Percentiles rank a stretch among this genome's conserved stretches.
Evolutionary conservation across 2,329 filamentous ascomycete species (phyloP).

Genomic region (Stemphylium vesicarium): DNA sequence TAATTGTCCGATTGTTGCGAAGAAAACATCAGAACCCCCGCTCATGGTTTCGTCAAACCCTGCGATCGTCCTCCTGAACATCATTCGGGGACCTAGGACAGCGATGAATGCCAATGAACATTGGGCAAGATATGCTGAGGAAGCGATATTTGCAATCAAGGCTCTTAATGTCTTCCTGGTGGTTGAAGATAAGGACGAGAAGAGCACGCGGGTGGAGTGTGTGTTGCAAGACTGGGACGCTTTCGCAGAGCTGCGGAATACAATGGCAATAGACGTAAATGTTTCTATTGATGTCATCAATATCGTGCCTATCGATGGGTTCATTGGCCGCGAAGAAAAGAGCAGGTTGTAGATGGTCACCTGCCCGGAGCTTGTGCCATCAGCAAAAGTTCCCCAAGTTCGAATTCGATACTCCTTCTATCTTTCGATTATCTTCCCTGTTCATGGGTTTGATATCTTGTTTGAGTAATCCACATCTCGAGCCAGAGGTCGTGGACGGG

Average conservation of each 20-base stretch:
- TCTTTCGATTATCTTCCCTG: not conserved
- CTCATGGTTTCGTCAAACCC: conserved; percentile 11
- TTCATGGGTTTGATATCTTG: not conserved
- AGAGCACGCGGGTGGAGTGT: conserved; percentile 17
- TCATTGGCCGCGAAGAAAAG: conserved; percentile 18
- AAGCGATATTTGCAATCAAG: conserved; percentile 9
- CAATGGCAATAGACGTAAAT: conserved; percentile 7
- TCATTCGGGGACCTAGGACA: conserved; percentile 12
- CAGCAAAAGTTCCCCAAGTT: not conserved
- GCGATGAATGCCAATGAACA: conserved; percentile 6
- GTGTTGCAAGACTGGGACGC: conserved; percentile 8
- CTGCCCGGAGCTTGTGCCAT: too few relatives aligned
- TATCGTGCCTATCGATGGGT: conserved; percentile 27
- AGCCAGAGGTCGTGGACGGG: conserved; percentile 4
- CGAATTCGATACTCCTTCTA: too few relatives aligned
- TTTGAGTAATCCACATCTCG: conserved; percentile 24
- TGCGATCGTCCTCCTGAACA: conserved; percentile 25
- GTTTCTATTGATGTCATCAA: conserved; percentile 15
- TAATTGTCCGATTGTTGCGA: conserved; percentile 10
- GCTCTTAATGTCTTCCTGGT: conserved; percentile 15
- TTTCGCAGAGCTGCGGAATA: conserved; percentile 19
- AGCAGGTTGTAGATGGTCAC: conserved; percentile 13
- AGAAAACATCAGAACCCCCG: conserved; percentile 4
- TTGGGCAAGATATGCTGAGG: conserved; percentile 12
- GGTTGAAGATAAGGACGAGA: conserved; percentile 17